A percentile compares a stretch with the other conserved stretches of the same genome.
phyloP scores from a whole-genome alignment of 352 stramenopile genomes.

The Phytophthora hybrid region DNA sequence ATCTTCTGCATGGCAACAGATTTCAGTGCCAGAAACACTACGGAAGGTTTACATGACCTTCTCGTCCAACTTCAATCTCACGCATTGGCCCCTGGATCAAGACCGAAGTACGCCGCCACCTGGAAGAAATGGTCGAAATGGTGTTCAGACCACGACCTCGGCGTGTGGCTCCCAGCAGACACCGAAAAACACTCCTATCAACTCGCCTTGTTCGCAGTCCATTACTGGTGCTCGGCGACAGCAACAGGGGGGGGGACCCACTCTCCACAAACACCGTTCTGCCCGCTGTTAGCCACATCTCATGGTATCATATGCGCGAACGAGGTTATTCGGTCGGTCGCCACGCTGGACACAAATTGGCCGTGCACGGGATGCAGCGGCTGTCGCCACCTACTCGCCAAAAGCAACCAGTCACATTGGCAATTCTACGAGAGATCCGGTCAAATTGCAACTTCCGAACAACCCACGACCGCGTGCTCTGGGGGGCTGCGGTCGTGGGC shows the following conservation, averaged over 20 bases:
- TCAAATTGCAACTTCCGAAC: constrained; percentile 5
- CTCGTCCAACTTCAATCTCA: constrained; percentile 9
- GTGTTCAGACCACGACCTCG: not conserved
- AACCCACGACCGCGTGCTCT: constrained; percentile 23
- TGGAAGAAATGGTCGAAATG: constrained; percentile 9
- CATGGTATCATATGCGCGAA: constrained; percentile 25
- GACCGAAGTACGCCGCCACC: constrained; percentile 2
- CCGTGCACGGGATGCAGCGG: constrained; percentile 24
- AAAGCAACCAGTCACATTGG: constrained; percentile 9
- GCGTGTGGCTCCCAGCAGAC: not conserved
- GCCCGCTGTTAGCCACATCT: constrained; percentile 27
- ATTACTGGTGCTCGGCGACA: not conserved
- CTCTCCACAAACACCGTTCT: constrained; percentile 5
- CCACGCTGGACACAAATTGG: constrained; percentile 13
- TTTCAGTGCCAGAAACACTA: not conserved
- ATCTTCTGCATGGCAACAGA: constrained; percentile 12
- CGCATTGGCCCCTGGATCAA: not conserved
- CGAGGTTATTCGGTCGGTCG: constrained; percentile 8
- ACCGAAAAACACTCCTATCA: not conserved
- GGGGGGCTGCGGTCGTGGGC: constrained; percentile 27
- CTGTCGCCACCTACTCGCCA: constrained; percentile 4
- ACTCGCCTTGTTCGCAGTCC: constrained; percentile 1
- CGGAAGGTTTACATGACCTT: constrained; percentile 19
- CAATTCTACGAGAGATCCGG: not conserved
- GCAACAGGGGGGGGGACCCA: not conserved